Evolutionary conservation across 495 filamentous ascomycete genomes (phyloP), one percentile per base, ranked within the genome.

Genomic region (Annulohypoxylon stygium): DNA sequence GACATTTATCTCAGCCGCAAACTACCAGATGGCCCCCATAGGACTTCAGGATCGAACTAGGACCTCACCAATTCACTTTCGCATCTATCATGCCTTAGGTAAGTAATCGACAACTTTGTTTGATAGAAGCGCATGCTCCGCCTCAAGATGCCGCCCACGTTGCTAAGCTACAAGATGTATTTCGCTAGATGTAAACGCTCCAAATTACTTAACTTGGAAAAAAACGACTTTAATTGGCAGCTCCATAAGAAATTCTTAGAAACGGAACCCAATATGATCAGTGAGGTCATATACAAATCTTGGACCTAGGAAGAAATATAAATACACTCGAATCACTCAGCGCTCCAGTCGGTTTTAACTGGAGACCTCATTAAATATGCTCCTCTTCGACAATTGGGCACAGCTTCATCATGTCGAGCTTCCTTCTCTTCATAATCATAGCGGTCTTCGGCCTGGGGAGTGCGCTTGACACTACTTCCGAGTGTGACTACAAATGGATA

Each of bases 401-500:
- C 33, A 51, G n/a, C 12, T 3, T 36, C 16, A 51, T 8, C 5
- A 53, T n/a, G 16, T 53, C 39, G 26, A 39, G 9, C 30, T 36
- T 30, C 16, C 14, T 64, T 9, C 26, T 64, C 37, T 25, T 64
- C 30, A 23, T 50, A n/a, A 37, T 53, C n/a, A 47, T 18, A 6
- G 47, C 61, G 5, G 30, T 47, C 45, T n/a, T 64, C 0, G 47
- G 45, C 14, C 10, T 51, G 23, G 47, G 2, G 6, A 36, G 18
- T 23, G 33, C 61, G 4, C 33, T 37, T 23, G n/a, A 9, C 8
- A 64, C 61, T 37, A 53, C 61, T n/a, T 64, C 61, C 9, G 45
- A 50, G 4, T 64, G 61, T 33, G 61, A 64, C 23, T 64, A 64
- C 30, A 34, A 64, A 39, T 51, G 61, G 61, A 53, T 64, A 14